These are phyloP conservation scores for Furcasterigmium sp. DNA, from an alignment of 2,329 filamentous ascomycete species.

Conservation along the genomic window DNA sequence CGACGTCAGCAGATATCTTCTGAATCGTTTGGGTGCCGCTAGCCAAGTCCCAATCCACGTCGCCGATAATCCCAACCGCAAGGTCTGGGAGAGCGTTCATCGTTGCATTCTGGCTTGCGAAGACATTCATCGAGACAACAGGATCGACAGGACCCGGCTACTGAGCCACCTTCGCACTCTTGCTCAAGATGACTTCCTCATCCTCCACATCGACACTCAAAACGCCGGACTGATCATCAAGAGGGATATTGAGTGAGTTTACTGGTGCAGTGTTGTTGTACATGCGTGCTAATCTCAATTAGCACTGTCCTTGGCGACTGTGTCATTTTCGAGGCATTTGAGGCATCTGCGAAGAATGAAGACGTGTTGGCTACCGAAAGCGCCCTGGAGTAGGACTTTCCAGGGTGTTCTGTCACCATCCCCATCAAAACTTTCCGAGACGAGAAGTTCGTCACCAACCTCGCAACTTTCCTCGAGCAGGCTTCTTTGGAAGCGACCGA, in stretches of 20 bases:
- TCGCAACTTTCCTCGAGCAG: constrained; percentile 51
- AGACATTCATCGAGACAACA: constrained; percentile 2
- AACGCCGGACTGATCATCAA: constrained; percentile 25
- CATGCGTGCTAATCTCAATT: background rate
- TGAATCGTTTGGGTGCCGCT: background rate
- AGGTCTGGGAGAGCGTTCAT: constrained; percentile 1
- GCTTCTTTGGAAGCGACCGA: constrained; percentile 48
- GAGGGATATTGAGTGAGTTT: constrained; percentile 18
- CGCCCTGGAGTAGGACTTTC: constrained; percentile 55
- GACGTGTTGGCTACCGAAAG: constrained; percentile 44
- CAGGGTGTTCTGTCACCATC: constrained; percentile 44
- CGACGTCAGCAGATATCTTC: background rate
- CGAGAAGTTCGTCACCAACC: constrained; percentile 14
- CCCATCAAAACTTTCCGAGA: constrained; percentile 23
- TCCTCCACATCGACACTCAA: constrained; percentile 14
- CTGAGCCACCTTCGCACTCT: constrained; percentile 2
- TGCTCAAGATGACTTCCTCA: constrained; percentile 1
- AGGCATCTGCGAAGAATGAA: constrained; percentile 49
- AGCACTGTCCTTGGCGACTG: constrained; percentile 16
- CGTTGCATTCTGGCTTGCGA: constrained; percentile 3
- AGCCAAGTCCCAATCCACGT: background rate
- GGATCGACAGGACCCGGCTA: constrained; percentile 5
- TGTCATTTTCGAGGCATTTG: constrained; percentile 50
- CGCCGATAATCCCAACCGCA: background rate
- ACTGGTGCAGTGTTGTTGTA: too few species aligned